Base-by-base conservation (phyloP, 768 basidiomycete genomes). In the Tremella mesenterica region DNA sequence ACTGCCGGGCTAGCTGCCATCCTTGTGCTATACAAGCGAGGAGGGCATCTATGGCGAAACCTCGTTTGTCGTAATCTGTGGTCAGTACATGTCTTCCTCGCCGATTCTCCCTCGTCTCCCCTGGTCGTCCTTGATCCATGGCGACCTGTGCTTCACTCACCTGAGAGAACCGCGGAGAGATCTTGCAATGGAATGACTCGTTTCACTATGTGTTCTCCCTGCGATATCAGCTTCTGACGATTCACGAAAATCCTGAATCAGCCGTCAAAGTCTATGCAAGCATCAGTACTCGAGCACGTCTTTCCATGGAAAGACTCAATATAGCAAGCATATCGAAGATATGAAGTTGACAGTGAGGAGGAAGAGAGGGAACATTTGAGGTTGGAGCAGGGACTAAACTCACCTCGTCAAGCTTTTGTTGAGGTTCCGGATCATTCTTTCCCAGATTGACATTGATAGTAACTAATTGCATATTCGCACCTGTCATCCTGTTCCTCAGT, bases 391-490 rank as follows among this genome's bases (percentile, higher is more conserved):
- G 27, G 27, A 49, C 12, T 43, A 47, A 18, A 44, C 56, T 13
- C 26, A 56, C 61, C 50, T 53, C 45, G 16, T 93, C 89, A 1
- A 91, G 83, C 52, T 85, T 81, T 50, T 86, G 83, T 10, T 79
- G 74, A 0, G 89, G 89, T 21, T 72, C 69, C 8, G 64, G 65
- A 48, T 74, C 70, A 16, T 67, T 61, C 14, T 77, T 77, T 57
- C 84, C 80, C 57, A 93, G 75, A 50, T 29, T 76, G 70, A 39
- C 85, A 54, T 79, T 78, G 26, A 92, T 76, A 16, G 84, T 77
- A 44, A 88, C 83, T 20, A 95, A 80, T 63, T 87, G 84, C 88
- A 92, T 92, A 67, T 86, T 93, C 12, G 92, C 86, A 39, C 83
- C 89, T 18, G 88, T 85, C 90, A 97, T 91, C 9, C 92, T 90